phyloP scores from a whole-genome alignment of 2,329 filamentous ascomycete species.

The Neofusicoccum parvum region DNA sequence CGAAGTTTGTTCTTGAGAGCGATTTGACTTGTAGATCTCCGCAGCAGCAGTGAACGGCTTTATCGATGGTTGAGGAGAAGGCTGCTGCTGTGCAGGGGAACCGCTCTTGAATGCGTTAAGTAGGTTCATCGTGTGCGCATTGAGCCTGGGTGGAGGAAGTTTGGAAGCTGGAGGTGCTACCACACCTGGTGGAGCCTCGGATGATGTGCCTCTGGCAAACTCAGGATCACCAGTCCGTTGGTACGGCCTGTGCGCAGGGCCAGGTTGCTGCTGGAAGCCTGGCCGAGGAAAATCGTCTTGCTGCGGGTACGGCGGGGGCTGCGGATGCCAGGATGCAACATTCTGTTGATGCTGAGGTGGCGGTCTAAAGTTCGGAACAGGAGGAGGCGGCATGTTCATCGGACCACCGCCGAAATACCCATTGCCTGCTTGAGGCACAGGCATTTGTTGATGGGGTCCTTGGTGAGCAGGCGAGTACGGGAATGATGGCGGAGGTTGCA shows the following conservation, averaged over 20 bases:
- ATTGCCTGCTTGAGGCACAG: constrained; percentile 1
- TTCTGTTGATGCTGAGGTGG: constrained; percentile 28
- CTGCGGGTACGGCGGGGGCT: constrained; percentile 23
- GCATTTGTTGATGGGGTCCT: constrained; percentile 24
- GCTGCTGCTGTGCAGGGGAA: constrained; percentile 26
- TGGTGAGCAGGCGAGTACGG: constrained; percentile 44
- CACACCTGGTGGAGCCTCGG: constrained; percentile 41
- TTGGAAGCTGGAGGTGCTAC: constrained; percentile 58
- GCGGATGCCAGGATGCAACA: constrained; percentile 17
- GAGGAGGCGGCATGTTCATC: constrained; percentile 19
- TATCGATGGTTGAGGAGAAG: constrained; percentile 23
- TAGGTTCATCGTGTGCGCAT: constrained; percentile 58
- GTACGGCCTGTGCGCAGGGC: constrained; percentile 45
- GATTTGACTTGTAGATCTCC: constrained; percentile 19
- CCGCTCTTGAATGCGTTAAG: constrained; percentile 59
- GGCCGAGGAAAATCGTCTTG: constrained; percentile 4
- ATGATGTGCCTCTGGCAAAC: constrained; percentile 39
- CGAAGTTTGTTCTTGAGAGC: not conserved
- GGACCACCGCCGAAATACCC: not conserved
- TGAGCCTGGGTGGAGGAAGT: constrained; percentile 61
- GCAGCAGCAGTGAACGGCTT: constrained; percentile 19
- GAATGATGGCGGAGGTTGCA: constrained; percentile 55
- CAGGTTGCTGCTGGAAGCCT: constrained; percentile 15
- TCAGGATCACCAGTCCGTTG: constrained; percentile 46
- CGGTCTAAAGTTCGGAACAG: constrained; percentile 24